These are phyloP conservation scores for Hirschfeldia incana DNA, from an alignment of 345 rosid genomes.

Conservation along the genomic window DNA sequence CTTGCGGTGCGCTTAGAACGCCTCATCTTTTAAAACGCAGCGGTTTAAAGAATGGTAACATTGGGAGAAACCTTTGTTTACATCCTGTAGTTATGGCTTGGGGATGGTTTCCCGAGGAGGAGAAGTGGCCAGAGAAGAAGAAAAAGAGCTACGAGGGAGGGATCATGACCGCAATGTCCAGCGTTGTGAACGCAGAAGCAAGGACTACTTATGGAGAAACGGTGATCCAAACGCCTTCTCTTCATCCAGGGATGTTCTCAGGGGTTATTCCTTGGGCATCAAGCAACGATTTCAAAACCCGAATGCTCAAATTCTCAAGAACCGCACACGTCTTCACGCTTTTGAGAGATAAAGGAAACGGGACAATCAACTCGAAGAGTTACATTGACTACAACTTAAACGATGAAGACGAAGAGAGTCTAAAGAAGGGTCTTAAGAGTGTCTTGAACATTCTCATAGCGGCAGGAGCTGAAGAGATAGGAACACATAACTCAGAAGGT, in stretches of 20 bases:
- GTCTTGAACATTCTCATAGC: slow-evolving; percentile 65
- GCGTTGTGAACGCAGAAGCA: slow-evolving; percentile 40
- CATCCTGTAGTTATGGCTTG: slow-evolving; percentile 90
- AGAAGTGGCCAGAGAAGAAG: slow-evolving; percentile 47
- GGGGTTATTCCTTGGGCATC: slow-evolving; percentile 72
- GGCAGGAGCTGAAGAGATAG: slow-evolving; percentile 82
- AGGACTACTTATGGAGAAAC: slow-evolving; percentile 53
- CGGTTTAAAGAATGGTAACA: slow-evolving; percentile 61
- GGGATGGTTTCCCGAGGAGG: slow-evolving; percentile 73
- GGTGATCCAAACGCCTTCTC: slow-evolving; percentile 71
- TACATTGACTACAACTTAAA: slow-evolving; percentile 53
- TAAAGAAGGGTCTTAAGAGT: slow-evolving; percentile 60
- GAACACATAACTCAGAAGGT: slow-evolving; percentile 61
- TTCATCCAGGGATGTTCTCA: slow-evolving; percentile 88
- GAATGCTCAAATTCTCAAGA: slow-evolving; percentile 67
- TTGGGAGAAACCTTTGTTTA: slow-evolving; percentile 71
- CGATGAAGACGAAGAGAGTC: slow-evolving; percentile 49
- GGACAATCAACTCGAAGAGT: slow-evolving; percentile 45
- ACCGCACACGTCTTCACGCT: slow-evolving; percentile 69
- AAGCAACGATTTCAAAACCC: slow-evolving; percentile 55
- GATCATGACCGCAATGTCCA: slow-evolving; percentile 86
- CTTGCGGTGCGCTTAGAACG: slow-evolving; percentile 76
- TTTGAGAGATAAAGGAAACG: slow-evolving; percentile 73
- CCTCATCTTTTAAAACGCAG: slow-evolving; percentile 58
- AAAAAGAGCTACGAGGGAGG: slow-evolving; percentile 81